These are phyloP conservation scores for Phyllosticta paracitricarpa DNA, from an alignment of 2,329 filamentous ascomycete species.

Conservation along the genomic window DNA sequence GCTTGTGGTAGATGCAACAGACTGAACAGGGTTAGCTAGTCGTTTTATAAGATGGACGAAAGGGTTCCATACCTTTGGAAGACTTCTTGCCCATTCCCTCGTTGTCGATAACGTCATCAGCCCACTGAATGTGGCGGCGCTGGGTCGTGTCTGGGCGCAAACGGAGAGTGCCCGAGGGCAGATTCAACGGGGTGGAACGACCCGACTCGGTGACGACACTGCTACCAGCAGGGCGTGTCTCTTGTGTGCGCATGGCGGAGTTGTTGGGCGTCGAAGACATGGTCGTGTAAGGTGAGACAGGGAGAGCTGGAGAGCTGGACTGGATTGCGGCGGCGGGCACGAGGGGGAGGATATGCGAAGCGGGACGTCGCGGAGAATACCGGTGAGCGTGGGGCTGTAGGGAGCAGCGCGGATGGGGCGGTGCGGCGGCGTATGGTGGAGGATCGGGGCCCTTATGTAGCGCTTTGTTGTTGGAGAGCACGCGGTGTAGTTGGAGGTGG, in stretches of 20 bases:
- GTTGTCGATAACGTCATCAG: constrained; percentile 87
- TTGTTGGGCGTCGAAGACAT: constrained; percentile 15
- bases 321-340: neutral
- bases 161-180: constrained; percentile 27
- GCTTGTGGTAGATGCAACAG: constrained; percentile 97
- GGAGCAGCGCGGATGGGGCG: constrained; percentile 9
- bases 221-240: constrained; percentile 14
- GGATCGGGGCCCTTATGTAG: constrained; percentile 19
- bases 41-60: neutral
- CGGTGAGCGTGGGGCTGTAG: constrained; percentile 7
- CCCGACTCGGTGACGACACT: constrained; percentile 22
- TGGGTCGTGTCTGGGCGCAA: constrained; percentile 33
- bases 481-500: neutral
- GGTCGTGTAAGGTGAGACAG: constrained; percentile 14
- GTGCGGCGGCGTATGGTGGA: constrained; percentile 13
- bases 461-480: constrained; percentile 23
- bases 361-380: constrained; percentile 11
- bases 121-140: constrained; percentile 72
- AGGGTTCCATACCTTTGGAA: constrained; percentile 61
- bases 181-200: constrained; percentile 20
- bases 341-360: constrained; percentile 1
- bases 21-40: constrained; percentile 44
- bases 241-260: constrained; percentile 15
- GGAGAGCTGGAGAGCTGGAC: constrained; percentile 7
- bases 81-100: constrained; percentile 89